Base-by-base conservation (phyloP, 2,329 filamentous ascomycete species). In the Aureobasidium vineae region DNA sequence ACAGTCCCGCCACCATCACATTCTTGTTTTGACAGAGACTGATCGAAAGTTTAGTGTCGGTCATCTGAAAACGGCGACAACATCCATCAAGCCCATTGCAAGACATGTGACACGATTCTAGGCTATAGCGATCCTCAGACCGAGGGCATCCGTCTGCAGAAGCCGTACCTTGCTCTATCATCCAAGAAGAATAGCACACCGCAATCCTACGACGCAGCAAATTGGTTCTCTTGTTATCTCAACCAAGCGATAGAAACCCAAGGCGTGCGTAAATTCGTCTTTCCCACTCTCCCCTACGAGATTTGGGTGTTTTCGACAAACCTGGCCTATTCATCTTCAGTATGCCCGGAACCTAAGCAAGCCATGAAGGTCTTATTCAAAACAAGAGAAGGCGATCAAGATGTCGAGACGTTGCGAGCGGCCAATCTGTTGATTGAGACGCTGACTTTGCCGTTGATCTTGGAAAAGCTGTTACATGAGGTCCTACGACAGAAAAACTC, bases 241-340 rank as follows among this genome's bases (percentile, higher is more conserved):
- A 77, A 88, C 33, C 81, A 82, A 63, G 75, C 84, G 5, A 82
- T 86, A 47, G 84, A 87, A 28, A 82, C 81, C 66, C 80, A 82
- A 69, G 85, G 83, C 43, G 77, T 83, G 3, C 80, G 84, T 21
- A 83, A 84, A 70, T 86, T 88, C 75, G 67, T 86, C 63, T 80
- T 89, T 1, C 85, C 88, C 70, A 86, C 88, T 54, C 78, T 88
- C 16, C 43, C 36, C 7, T 41, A 52, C 15, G 41, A 73, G 63
- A 53, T 87, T 33, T 88, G 85, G 86, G 78, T 85, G 64, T 88
- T 88, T 75, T 85, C 86, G 8, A 84, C 85, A 0, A 82, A 86
- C 67, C 78, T 88, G 47, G 79, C 80, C 60, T 84, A 86, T 69
- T 85, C 85, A 1, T 83, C 79, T 11, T 81, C 80, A 21, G 68